Conservation (phyloP, 139 green algal species). For the Gonium pectorale region DNA sequence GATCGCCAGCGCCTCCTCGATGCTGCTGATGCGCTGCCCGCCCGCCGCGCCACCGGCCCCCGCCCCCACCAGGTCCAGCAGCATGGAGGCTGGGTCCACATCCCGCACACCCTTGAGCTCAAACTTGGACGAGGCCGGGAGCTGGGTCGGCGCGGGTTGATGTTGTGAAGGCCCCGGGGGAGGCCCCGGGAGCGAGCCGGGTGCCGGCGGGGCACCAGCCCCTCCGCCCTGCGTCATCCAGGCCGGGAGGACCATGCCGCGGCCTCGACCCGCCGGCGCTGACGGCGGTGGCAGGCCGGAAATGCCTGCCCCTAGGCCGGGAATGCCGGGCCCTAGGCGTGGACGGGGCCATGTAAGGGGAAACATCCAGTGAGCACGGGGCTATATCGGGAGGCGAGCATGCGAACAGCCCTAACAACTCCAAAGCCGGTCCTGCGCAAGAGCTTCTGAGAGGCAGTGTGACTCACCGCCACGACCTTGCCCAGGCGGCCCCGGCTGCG, state of each 20-base stretch:
- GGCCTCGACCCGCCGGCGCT: constrained; percentile 44
- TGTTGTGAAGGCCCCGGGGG: neutral
- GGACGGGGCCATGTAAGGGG: too few relatives aligned
- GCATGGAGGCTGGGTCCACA: constrained; percentile 8
- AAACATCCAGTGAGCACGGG: too few relatives aligned
- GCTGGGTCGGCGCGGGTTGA: neutral
- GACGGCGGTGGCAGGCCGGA: neutral
- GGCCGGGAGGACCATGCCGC: constrained; percentile 50
- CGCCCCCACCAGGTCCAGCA: constrained; percentile 19
- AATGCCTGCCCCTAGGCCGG: neutral
- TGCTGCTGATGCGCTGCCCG: constrained; percentile 12
- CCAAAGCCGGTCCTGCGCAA: too few relatives aligned
- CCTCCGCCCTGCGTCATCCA: constrained; percentile 50
- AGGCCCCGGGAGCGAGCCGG: neutral
- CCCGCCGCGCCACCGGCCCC: neutral
- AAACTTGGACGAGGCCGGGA: neutral
- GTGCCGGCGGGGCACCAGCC: neutral
- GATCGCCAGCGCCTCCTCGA: constrained; percentile 56
- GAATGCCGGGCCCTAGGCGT: too few relatives aligned
- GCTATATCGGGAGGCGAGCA: too few relatives aligned
- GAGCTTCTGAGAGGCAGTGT: too few relatives aligned
- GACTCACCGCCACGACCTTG: too few relatives aligned
- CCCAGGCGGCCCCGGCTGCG: neutral
- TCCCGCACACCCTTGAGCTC: neutral
- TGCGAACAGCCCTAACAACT: too few relatives aligned